Evolutionary conservation across 1,139 yeast genomes (phyloP).

Genomic region (Ogataea hybrid): DNA sequence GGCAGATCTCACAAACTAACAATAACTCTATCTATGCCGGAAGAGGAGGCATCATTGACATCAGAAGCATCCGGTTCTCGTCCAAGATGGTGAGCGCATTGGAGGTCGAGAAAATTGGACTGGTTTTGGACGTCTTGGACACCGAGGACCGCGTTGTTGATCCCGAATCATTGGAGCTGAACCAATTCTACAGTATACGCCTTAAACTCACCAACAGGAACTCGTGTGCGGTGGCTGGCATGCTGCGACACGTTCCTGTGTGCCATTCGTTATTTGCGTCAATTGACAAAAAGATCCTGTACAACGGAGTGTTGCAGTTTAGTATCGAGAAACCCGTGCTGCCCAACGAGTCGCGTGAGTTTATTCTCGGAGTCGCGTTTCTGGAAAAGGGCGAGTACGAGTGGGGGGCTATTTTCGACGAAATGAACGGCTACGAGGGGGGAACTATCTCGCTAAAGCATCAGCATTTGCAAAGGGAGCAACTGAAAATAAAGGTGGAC

Average conservation of each 20-base stretch:
- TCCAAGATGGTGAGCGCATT: slow-evolving; percentile 50
- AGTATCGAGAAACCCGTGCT: slow-evolving; percentile 41
- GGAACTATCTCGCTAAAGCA: slow-evolving; percentile 22
- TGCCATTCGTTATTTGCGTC: slow-evolving; percentile 32
- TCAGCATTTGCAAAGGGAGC: slow-evolving; percentile 32
- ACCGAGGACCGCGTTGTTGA: slow-evolving; percentile 15
- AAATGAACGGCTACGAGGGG: slow-evolving; percentile 26
- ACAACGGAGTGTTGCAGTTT: slow-evolving; percentile 65
- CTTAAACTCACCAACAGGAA: slow-evolving; percentile 49
- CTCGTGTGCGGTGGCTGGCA: slow-evolving; percentile 44
- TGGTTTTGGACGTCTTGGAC: slow-evolving; percentile 36
- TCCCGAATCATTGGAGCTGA: slow-evolving; percentile 35
- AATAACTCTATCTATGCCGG: slow-evolving; percentile 25
- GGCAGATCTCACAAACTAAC: slow-evolving; percentile 43
- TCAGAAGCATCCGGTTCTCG: slow-evolving; percentile 63
- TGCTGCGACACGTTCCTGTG: slow-evolving; percentile 65
- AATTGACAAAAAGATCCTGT: slow-evolving; percentile 51
- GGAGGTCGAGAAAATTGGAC: slow-evolving; percentile 45
- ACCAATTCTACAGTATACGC: slow-evolving; percentile 48
- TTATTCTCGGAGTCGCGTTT: slow-evolving; percentile 55
- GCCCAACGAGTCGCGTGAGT: slow-evolving; percentile 41
- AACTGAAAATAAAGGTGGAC: slow-evolving; percentile 25
- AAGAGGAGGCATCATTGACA: slow-evolving; percentile 58
- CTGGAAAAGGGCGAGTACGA: slow-evolving; percentile 74
- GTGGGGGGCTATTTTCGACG: slow-evolving; percentile 74